Percentiles rank a stretch among this genome's conserved stretches.
phyloP scores from a whole-genome alignment of 140 eudicot genomes.

The Cichorium intybus region DNA sequence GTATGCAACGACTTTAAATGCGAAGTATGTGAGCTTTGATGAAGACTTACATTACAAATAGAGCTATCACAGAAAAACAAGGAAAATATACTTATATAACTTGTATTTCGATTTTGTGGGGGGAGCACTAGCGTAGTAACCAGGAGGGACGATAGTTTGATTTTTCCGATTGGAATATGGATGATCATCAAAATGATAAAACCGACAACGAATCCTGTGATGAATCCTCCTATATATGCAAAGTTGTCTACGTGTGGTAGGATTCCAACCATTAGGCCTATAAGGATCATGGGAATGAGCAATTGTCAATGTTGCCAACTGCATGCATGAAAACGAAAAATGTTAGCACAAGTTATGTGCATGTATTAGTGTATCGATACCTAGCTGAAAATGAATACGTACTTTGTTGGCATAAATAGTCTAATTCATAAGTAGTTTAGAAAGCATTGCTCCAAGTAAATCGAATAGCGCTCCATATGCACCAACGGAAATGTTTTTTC shows the following conservation, averaged over 20 bases:
- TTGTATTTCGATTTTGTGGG: constrained; percentile 56
- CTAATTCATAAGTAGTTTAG: constrained; percentile 85
- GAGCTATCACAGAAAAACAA: constrained; percentile 33
- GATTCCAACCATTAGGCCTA: constrained; percentile 68
- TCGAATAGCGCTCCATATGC: constrained; percentile 96
- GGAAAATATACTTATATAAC: constrained; percentile 46
- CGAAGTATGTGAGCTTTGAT: not conserved
- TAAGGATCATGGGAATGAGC: constrained; percentile 47
- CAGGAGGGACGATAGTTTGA: constrained; percentile 41
- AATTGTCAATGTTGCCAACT: constrained; percentile 51
- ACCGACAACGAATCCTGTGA: constrained; percentile 78
- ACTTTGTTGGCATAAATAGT: constrained; percentile 81
- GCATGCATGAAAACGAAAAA: not conserved
- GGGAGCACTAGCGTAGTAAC: constrained; percentile 30
- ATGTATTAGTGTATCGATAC: not conserved
- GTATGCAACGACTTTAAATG: not conserved
- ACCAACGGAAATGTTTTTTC: constrained; percentile 68
- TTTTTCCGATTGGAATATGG: constrained; percentile 65
- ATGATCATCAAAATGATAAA: constrained; percentile 56
- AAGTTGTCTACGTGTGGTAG: constrained; percentile 90
- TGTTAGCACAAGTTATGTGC: not conserved
- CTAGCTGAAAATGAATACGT: not conserved
- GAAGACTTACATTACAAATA: constrained; percentile 46
- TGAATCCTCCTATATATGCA: constrained; percentile 85
- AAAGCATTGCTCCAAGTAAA: constrained; percentile 86